Evolutionary conservation across 2,329 filamentous ascomycete genomes (phyloP), one percentile per base, ranked within the genome.

Genomic region (Thyridium curvatum): DNA sequence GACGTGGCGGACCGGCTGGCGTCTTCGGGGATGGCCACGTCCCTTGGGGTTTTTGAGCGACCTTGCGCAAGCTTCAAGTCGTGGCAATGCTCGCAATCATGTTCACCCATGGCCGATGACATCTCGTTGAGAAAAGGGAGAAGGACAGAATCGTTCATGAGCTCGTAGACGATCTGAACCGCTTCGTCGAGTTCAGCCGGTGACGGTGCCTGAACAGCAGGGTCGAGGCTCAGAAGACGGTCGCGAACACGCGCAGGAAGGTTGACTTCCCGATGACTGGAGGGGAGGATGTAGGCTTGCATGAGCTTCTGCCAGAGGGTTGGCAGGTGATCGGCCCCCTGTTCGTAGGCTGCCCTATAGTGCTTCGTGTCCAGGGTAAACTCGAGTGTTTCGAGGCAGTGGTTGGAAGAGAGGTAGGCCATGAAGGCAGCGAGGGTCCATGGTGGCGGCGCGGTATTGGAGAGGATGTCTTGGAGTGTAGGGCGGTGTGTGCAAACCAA

Each of bases 81-180:
- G 21, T 26, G 21, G 21, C 21, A 26, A 10, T 26, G 10, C 21
- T 26, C 21, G 21, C 21, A 26, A 10, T 26, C 21, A 10, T 26
- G 21, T 10, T 26, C 21, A 10, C 21, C 10, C 21, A 26, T 26
- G 21, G 6, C 10, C 6, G 21, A 26, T 6, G 21, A 26, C 21
- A 26, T 10, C 6, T 26, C 21, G 18, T 95, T 91, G 39, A 97
- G 72, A 56, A 97, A 98, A 0, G 91, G 90, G 1, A 95, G 82
- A 37, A 97, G 71, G 1, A 97, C 86, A 4, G 90, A 96, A 58
- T 97, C 93, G 52, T 95, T 94, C 90, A 98, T 97, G 40, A 98
- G 70, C 51, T 97, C 93, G 59, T 91, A 90, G 31, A 96, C 86
- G 44, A 95, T 94, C 45, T 77, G 76, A 17, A 94, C 85, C 15